Conservation (phyloP, 164 flowering plant genomes). For the Platanus orientalis region DNA sequence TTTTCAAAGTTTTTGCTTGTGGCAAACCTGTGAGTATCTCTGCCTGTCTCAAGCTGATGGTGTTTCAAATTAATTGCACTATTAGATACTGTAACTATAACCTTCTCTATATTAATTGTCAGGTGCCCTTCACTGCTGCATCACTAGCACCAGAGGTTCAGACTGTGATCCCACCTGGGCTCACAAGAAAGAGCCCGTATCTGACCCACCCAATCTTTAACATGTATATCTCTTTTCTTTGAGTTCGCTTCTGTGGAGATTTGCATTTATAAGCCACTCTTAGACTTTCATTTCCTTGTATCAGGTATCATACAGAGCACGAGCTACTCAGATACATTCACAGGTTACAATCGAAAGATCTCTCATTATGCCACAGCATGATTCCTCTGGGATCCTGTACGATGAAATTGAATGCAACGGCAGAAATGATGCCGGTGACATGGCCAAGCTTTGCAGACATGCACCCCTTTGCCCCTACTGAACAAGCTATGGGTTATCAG, state of each 20-base stretch:
- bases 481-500: slow-evolving; percentile 92
- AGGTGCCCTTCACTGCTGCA: slow-evolving; percentile 89
- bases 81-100: neutral
- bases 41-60: neutral
- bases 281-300: slow-evolving; percentile 10
- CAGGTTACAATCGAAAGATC: slow-evolving; percentile 79
- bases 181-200: slow-evolving; percentile 70
- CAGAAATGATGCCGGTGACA: slow-evolving; percentile 98
- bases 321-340: slow-evolving; percentile 85
- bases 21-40: slow-evolving; percentile 75
- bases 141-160: slow-evolving; percentile 83
- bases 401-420: slow-evolving; percentile 95
- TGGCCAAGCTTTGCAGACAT: slow-evolving; percentile 80
- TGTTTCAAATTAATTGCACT: neutral
- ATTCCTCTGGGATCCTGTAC: slow-evolving; percentile 99
- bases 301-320: slow-evolving; percentile 94
- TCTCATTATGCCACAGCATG: slow-evolving; percentile 98
- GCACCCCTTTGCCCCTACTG: slow-evolving; percentile 92
- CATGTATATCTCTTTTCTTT: slow-evolving; percentile 40
- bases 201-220: slow-evolving; percentile 87
- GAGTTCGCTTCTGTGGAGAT: neutral
- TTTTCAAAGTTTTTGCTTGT: slow-evolving; percentile 68
- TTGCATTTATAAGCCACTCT: slow-evolving; percentile 10
- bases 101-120: slow-evolving; percentile 13
- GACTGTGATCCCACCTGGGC: slow-evolving; percentile 59